phyloP scores from a whole-genome alignment of 2,329 filamentous ascomycete species.

The Teratosphaeriaceae sp. region DNA sequence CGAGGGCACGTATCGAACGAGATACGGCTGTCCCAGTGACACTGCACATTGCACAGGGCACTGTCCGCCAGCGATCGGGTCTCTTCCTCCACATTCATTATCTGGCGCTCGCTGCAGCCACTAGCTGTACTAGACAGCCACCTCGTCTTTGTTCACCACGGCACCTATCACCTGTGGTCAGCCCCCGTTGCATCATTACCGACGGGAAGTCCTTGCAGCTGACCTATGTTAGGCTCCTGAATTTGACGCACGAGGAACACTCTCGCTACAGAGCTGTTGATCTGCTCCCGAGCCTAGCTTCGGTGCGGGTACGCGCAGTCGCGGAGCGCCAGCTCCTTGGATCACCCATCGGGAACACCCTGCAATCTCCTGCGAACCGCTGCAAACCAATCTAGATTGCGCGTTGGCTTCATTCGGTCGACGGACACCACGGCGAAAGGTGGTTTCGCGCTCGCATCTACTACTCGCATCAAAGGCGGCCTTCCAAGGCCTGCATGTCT shows the following conservation, averaged over 20 bases:
- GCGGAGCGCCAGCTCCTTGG: slow-evolving; percentile 26
- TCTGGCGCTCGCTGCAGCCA: too few relatives aligned
- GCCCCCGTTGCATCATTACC: slow-evolving; percentile 9
- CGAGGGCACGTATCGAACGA: neutral
- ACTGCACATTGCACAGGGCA: too few relatives aligned
- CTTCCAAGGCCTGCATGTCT: slow-evolving; percentile 28
- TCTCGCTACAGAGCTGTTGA: slow-evolving; percentile 22
- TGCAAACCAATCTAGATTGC: slow-evolving; percentile 23
- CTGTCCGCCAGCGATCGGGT: too few relatives aligned
- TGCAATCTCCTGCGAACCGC: slow-evolving; percentile 34
- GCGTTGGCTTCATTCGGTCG: slow-evolving; percentile 3
- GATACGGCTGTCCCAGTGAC: neutral
- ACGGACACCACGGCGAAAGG: neutral
- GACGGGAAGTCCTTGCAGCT: slow-evolving; percentile 15
- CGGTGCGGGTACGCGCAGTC: slow-evolving; percentile 26
- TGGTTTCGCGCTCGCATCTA: slow-evolving; percentile 16
- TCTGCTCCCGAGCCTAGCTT: slow-evolving; percentile 22
- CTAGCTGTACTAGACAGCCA: too few relatives aligned
- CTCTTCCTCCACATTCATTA: too few relatives aligned
- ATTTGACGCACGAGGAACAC: slow-evolving; percentile 19
- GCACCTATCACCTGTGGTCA: slow-evolving; percentile 9
- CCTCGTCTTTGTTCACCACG: slow-evolving; percentile 18
- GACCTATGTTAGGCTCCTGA: slow-evolving; percentile 15
- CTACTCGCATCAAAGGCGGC: slow-evolving; percentile 23
- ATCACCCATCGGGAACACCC: slow-evolving; percentile 25